Evolutionary conservation across 108 stramenopile species (phyloP).

Genomic region (Conticribra weissflogii): DNA sequence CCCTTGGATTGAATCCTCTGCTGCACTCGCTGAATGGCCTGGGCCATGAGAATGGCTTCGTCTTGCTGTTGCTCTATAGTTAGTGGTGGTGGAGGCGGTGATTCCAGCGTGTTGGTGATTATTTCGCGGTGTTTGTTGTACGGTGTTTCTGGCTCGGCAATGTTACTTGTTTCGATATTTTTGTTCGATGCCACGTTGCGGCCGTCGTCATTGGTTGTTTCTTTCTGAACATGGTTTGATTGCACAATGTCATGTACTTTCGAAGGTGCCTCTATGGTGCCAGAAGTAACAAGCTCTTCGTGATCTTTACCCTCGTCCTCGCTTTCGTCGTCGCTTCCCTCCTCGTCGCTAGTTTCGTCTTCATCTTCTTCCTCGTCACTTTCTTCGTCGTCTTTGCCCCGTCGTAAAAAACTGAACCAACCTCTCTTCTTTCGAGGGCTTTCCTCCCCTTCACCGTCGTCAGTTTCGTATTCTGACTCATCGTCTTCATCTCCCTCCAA

Average conservation of each 20-base stretch:
- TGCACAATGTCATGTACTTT: too few species aligned
- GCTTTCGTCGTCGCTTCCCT: background rate
- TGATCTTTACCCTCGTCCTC: slow-evolving; percentile 20
- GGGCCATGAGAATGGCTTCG: slow-evolving; percentile 36
- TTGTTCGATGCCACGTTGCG: too few species aligned
- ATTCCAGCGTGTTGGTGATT: too few species aligned
- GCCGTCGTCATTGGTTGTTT: too few species aligned
- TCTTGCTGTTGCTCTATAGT: slow-evolving; percentile 3
- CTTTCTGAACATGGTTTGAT: too few species aligned
- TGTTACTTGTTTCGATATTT: too few species aligned
- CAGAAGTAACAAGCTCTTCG: background rate
- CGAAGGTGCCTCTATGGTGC: background rate
- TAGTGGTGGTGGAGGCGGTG: background rate
- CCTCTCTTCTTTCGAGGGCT: slow-evolving; percentile 8
- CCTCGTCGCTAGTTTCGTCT: slow-evolving; percentile 11
- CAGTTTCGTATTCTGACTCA: slow-evolving; percentile 8
- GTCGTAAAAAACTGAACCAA: slow-evolving; percentile 33
- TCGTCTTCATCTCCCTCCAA: background rate
- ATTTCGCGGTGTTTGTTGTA: too few species aligned
- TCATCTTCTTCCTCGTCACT: slow-evolving; percentile 4
- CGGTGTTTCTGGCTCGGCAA: too few species aligned
- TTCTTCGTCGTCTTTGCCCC: background rate
- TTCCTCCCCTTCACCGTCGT: slow-evolving; percentile 4
- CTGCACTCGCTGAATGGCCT: slow-evolving; percentile 43
- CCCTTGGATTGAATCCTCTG: slow-evolving; percentile 31